These are phyloP conservation scores for Calonectria crousiana DNA, from an alignment of 2,329 filamentous ascomycete genomes.

Conservation along the genomic window DNA sequence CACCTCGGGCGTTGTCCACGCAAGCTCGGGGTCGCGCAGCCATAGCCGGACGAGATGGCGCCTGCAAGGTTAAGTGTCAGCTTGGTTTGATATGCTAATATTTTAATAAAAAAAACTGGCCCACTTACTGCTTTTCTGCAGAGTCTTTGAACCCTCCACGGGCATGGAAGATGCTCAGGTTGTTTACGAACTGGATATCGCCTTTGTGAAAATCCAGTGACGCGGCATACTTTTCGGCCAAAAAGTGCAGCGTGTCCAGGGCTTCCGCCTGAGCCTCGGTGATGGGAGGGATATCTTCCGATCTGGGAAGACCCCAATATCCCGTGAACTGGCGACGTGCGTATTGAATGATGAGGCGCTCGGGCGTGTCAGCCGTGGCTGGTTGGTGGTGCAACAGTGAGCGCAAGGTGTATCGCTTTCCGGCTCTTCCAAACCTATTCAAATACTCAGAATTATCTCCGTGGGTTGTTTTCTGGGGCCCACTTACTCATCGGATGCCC, in stretches of 20 bases:
- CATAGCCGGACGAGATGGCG: conserved; percentile 64
- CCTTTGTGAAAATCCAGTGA: conserved; percentile 61
- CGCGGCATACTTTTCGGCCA: conserved; percentile 59
- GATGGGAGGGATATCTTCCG: conserved; percentile 66
- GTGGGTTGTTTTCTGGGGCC: too few species aligned
- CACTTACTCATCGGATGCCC: conserved; percentile 57
- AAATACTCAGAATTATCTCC: not conserved
- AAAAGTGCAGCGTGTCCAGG: conserved; percentile 63
- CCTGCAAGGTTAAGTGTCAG: conserved; percentile 49
- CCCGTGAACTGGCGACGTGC: conserved; percentile 70
- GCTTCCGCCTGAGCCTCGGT: conserved; percentile 66
- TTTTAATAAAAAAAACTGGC: not conserved
- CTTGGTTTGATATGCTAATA: conserved; percentile 26
- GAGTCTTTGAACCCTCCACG: conserved; percentile 62
- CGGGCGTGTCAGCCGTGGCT: conserved; percentile 56
- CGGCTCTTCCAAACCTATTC: conserved; percentile 63
- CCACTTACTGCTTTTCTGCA: conserved; percentile 56
- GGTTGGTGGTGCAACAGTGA: conserved; percentile 70
- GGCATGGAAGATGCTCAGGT: conserved; percentile 66
- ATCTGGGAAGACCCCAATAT: conserved; percentile 66
- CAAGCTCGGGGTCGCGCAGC: conserved; percentile 62
- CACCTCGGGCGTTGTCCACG: conserved; percentile 60
- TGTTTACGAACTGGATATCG: conserved; percentile 68
- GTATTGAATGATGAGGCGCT: conserved; percentile 71
- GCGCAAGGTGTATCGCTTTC: conserved; percentile 58